These are phyloP conservation scores for Scleroderma bovista DNA, from an alignment of 768 basidiomycete species.

Conservation along the genomic window DNA sequence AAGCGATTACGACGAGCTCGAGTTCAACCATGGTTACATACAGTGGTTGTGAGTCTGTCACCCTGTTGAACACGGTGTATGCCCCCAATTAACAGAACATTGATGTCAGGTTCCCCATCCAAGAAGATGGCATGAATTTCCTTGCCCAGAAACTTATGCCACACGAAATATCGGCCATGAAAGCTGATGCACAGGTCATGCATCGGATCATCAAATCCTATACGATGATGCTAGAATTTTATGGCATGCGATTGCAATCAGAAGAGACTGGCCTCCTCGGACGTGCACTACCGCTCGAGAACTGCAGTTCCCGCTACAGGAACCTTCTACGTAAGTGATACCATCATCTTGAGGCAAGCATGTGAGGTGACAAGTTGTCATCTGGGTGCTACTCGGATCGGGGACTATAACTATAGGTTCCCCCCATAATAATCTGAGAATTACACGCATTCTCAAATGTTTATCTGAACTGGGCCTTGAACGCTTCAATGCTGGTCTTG, in stretches of 20 bases:
- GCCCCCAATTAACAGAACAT: not conserved
- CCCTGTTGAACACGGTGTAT: no score
- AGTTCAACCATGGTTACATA: conserved; percentile 66
- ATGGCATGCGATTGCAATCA: conserved; percentile 64
- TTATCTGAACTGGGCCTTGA: conserved; percentile 68
- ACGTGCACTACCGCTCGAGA: conserved; percentile 43
- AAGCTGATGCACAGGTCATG: conserved; percentile 40
- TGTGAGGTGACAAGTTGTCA: not conserved
- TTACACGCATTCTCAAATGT: conserved; percentile 73
- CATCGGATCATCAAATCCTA: conserved; percentile 55
- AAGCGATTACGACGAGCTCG: conserved; percentile 56
- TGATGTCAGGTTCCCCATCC: conserved; percentile 57
- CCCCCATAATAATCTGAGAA: conserved; percentile 71
- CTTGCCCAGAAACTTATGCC: conserved; percentile 59
- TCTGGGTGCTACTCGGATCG: not conserved
- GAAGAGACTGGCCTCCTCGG: conserved; percentile 54
- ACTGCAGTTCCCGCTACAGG: conserved; percentile 49
- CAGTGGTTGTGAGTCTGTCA: conserved; percentile 66
- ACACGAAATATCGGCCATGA: conserved; percentile 60
- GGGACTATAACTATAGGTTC: conserved; percentile 47
- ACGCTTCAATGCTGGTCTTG: conserved; percentile 55
- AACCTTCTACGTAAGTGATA: conserved; percentile 60
- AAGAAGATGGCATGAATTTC: conserved; percentile 68
- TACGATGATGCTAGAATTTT: conserved; percentile 73
- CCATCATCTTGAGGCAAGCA: not conserved